phyloP scores from a whole-genome alignment of 768 basidiomycete genomes.

The Suillus sp. region DNA sequence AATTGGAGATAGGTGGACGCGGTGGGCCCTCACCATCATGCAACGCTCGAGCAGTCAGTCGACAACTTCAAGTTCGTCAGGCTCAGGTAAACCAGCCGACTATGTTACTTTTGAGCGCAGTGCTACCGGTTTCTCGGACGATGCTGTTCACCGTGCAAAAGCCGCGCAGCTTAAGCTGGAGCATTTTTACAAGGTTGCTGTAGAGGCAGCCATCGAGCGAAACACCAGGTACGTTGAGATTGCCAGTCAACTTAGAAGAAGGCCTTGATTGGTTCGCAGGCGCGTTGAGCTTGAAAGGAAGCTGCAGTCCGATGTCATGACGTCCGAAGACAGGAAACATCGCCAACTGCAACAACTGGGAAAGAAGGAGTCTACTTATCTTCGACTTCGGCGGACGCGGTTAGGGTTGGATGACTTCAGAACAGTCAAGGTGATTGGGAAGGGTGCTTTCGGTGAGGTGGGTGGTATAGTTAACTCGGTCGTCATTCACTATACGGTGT shows the following conservation, averaged over 20 bases:
- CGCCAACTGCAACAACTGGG: constrained; percentile 83
- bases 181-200: constrained; percentile 95
- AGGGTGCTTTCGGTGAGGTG: constrained; percentile 98
- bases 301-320: constrained; percentile 65
- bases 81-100: constrained; percentile 52
- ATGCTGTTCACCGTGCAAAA: constrained; percentile 81
- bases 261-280: constrained; percentile 41
- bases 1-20: constrained; percentile 1
- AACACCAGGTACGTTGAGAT: constrained; percentile 72
- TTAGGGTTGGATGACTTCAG: constrained; percentile 91
- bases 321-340: constrained; percentile 84
- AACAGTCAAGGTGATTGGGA: constrained; percentile 98
- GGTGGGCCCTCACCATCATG: constrained; percentile 17
- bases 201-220: constrained; percentile 92
- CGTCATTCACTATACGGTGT: not conserved
- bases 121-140: constrained; percentile 73
- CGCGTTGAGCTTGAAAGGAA: constrained; percentile 86
- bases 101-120: constrained; percentile 93
- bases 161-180: constrained; percentile 94
- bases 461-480: constrained; percentile 23
- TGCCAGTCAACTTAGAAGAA: not conserved
- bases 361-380: constrained; percentile 85
- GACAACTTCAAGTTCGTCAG: constrained; percentile 20
- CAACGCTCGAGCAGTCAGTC: constrained; percentile 35
- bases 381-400: constrained; percentile 86